Evolutionary conservation across 1,284 basidiomycete species (phyloP), one percentile per base, ranked within the genome.

Genomic region (Rhodotorula sp.): DNA sequence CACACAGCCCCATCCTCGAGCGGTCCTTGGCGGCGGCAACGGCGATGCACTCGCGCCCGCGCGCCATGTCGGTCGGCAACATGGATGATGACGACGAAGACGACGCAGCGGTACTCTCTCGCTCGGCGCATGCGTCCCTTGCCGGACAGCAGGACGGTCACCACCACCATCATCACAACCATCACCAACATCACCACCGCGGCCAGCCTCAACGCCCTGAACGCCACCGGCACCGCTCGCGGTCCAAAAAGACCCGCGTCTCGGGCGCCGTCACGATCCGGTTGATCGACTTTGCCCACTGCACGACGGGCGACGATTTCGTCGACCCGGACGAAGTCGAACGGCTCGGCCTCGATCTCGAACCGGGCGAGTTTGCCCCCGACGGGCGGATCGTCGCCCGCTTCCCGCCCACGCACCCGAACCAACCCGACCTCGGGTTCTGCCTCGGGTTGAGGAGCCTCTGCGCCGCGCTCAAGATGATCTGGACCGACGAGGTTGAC

Each of bases 211-310:
- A 14, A 14, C n/a, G 49, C 34, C 29, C 59, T 8, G 47, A 59
- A 26, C 62, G 49, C 39, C 14, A 61, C 26, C 39, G 29, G 29
- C 68, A 61, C 47, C 68, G 69, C 14, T 46, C 39, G 3, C 65
- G 62, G n/a, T 72, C 62, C 62, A 75, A 70, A 60, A 68, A 71
- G 63, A 62, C 61, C 59, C 67, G 73, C 43, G 60, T 70, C 8
- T 74, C 72, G 31, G 97, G 97, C 56, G 93, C 97, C 81, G 88
- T 99, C 70, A 93, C 92, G 79, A 91, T 99, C 75, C 91, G 95
- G 43, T 89, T 99, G 68, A 97, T 99, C 71, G 96, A 99, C 82
- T 99, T 99, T 83, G 97, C 96, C 12, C 96, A 98, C 81, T 98
- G 96, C 70, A 98, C 95, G 14, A 98, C 95, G 0, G 96, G 96